Percentiles rank a stretch among this genome's conserved stretches.
phyloP scores from a whole-genome alignment of 1,139 yeast genomes.

The Lodderomyces oxycetoniae region DNA sequence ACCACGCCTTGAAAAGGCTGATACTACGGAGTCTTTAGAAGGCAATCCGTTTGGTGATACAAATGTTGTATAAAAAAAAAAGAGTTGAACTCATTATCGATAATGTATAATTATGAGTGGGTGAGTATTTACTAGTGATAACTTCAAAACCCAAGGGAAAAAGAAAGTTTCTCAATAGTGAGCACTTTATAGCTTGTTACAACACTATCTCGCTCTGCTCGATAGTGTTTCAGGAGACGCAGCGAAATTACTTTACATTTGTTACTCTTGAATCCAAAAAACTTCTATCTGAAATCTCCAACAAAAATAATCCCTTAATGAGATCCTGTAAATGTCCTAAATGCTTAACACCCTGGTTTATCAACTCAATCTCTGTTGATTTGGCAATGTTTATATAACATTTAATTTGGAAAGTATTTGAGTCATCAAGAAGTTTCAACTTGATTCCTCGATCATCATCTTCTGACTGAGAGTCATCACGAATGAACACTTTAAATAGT shows the following conservation, averaged over 20 bases:
- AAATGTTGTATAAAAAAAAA: conserved; percentile 36
- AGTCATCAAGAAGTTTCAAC: conserved; percentile 47
- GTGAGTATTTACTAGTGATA: too few species aligned
- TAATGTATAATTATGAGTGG: too few species aligned
- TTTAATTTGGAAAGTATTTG: conserved; percentile 58
- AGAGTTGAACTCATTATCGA: too few species aligned
- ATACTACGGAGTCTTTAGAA: conserved; percentile 25
- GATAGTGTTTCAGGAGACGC: too few species aligned
- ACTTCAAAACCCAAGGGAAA: too few species aligned
- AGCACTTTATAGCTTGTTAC: too few species aligned
- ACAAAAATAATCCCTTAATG: conserved; percentile 30
- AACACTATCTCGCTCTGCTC: too few species aligned
- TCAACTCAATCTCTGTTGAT: conserved; percentile 71
- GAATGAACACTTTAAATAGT: conserved; percentile 46
- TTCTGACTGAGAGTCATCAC: conserved; percentile 30
- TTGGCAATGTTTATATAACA: conserved; percentile 66
- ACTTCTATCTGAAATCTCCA: conserved; percentile 73
- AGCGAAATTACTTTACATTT: too few species aligned
- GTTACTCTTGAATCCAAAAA: conserved; percentile 65
- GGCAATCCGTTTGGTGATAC: conserved; percentile 69
- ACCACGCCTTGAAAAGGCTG: conserved; percentile 15
- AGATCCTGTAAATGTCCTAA: conserved; percentile 7
- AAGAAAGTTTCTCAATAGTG: too few species aligned
- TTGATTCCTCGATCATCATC: conserved; percentile 19
- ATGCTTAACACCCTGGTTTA: conserved; percentile 55